Evolutionary conservation across 2,329 filamentous ascomycete genomes (phyloP).

Genomic region (Pseudogymnoascus sp.): DNA sequence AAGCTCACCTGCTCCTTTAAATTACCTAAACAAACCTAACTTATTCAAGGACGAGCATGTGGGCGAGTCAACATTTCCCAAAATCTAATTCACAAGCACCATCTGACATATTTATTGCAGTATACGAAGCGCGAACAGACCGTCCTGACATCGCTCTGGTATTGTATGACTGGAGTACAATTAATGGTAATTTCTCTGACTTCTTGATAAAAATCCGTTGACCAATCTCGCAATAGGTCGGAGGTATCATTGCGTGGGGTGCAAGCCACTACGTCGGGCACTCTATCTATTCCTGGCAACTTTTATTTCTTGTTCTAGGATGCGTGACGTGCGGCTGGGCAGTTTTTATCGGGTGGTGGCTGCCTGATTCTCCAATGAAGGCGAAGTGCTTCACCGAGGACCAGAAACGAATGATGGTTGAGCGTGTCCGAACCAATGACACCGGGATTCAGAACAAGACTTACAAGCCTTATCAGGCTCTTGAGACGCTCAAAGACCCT

Average conservation of each 20-base stretch:
- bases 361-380: conserved; percentile 18
- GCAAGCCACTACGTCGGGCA: conserved; percentile 26
- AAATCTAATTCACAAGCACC: not conserved
- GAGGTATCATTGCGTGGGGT: conserved; percentile 33
- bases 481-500: conserved; percentile 30
- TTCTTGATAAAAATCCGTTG: not conserved
- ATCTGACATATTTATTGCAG: conserved; percentile 1
- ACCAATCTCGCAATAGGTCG: conserved; percentile 19
- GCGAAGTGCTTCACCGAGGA: conserved; percentile 17
- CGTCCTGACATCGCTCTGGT: conserved; percentile 20
- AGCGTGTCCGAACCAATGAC: conserved; percentile 28
- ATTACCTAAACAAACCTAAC: not conserved
- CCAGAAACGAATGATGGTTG: conserved; percentile 26
- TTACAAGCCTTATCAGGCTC: conserved; percentile 31
- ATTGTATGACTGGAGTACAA: conserved; percentile 31
- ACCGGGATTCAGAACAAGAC: conserved; percentile 27
- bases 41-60: conserved; percentile 20
- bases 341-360: conserved; percentile 29
- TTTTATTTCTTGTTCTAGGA: conserved; percentile 36
- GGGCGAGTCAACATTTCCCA: not conserved
- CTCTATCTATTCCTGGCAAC: conserved; percentile 31
- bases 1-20: conserved; percentile 11
- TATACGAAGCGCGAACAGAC: conserved; percentile 22
- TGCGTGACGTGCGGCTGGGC: conserved; percentile 29
- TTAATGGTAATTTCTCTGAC: conserved; percentile 24